Base-by-base conservation (phyloP, 208 protist genomes). In the Leishmania tropica region DNA sequence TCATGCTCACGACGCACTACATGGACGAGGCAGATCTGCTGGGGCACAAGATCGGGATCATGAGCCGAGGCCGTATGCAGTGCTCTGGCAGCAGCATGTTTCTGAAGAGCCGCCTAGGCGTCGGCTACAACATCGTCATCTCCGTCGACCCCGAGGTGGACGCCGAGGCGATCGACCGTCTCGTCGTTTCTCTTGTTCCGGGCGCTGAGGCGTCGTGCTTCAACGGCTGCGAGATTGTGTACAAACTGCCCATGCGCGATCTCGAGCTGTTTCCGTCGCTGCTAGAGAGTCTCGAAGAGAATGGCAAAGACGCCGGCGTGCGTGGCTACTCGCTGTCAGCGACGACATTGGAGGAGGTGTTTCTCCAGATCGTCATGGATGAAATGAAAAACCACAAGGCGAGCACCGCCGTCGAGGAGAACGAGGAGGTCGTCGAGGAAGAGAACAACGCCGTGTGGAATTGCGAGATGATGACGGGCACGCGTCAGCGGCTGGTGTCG, bases 21-120 rank as follows among this genome's bases (percentile, higher is more conserved):
- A 99, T 99, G 98, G 98, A 99, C 80, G 99, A 99, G 87, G 99
- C 99, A 1, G 98, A 99, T 47, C 75, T 97, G 37, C 89, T 99
- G 37, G 90, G 92, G 15, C 89, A 98, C 83, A 80, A 88, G n/a
- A 97, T 99, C 71, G 97, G 92, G 0, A 99, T 99, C 68, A 95
- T 99, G 89, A 89, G 86, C 47, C 79, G 84, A 21, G 92, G 92
- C 58, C 54, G 84, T 1, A 51, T 95, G 37, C 80, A 90, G 75
- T 94, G 90, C 83, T 80, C 84, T 21, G 91, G 91, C 75, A 90
- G 81, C 75, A 91, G 79, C 77, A 79, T 91, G 81, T 92, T 93
- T 48, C 86, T 94, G 64, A 93, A 93, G 84, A 73, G 68, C 13
- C 68, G 68, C n/a, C 86, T 92, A 28, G 88, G 88, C 37, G 81